Evolutionary conservation across 306 rosid species (phyloP).

Genomic region (Abrus precatorius): DNA sequence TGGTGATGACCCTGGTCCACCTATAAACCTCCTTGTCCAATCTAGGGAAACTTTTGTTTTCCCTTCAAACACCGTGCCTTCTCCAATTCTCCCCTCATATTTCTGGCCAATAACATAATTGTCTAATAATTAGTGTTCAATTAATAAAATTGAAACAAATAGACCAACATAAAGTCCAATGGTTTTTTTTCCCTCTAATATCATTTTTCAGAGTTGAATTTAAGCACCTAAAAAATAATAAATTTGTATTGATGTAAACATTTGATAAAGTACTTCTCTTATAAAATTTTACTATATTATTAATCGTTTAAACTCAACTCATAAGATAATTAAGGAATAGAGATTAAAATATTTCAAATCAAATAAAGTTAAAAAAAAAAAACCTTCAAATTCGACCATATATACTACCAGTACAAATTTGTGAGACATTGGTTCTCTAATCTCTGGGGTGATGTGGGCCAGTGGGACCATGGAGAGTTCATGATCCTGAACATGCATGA

Average conservation of each 20-base stretch:
- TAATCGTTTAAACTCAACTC: too few relatives aligned
- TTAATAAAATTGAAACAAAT: neutral
- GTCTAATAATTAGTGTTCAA: neutral
- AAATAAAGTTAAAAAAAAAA: too few relatives aligned
- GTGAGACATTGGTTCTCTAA: neutral
- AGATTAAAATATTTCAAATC: too few relatives aligned
- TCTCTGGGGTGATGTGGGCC: neutral
- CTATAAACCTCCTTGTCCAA: slow-evolving; percentile 63
- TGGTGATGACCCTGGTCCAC: slow-evolving; percentile 83
- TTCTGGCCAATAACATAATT: slow-evolving; percentile 34
- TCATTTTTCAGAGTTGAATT: too few relatives aligned
- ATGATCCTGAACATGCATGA: neutral
- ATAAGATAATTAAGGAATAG: too few relatives aligned
- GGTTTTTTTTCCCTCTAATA: too few relatives aligned
- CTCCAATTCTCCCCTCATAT: slow-evolving; percentile 33
- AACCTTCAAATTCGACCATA: neutral
- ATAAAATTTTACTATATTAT: too few relatives aligned
- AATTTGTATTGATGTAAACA: too few relatives aligned
- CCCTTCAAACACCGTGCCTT: slow-evolving; percentile 5
- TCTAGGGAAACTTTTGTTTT: neutral
- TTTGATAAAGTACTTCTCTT: too few relatives aligned
- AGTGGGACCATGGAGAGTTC: neutral
- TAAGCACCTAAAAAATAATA: too few relatives aligned
- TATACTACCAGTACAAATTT: neutral
- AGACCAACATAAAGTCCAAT: neutral